Conservation (phyloP, 176 grass and related monocot genomes). For the Triticum turgidum region DNA sequence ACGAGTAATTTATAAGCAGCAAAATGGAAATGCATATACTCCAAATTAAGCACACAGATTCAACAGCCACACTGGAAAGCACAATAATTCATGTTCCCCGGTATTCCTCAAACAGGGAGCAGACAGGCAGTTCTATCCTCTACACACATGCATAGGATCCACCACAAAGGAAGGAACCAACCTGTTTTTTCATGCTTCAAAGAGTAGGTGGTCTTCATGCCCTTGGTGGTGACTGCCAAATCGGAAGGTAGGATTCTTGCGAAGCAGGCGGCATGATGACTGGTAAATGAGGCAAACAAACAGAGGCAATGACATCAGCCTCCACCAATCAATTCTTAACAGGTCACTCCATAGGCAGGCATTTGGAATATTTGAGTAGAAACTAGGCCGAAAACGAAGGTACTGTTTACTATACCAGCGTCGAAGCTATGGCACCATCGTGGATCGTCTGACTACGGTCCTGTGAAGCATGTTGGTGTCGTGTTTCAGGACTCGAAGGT, state of each 20-base stretch:
- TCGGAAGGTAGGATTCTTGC: constrained; percentile 14
- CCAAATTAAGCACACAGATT: background rate
- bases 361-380: background rate
- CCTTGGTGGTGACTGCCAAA: background rate
- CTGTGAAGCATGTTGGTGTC: too few relatives aligned
- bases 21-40: background rate
- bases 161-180: constrained; percentile 16
- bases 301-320: background rate
- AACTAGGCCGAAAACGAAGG: constrained; percentile 12
- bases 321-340: constrained; percentile 11
- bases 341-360: background rate
- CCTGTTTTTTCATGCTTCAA: constrained; percentile 2
- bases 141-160: background rate
- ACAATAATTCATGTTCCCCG: constrained; percentile 7
- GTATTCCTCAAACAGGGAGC: background rate
- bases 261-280: constrained; percentile 12
- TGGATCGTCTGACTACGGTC: too few relatives aligned
- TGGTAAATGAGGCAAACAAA: constrained; percentile 17
- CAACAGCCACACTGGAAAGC: background rate
- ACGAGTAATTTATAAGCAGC: too few relatives aligned
- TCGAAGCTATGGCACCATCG: too few relatives aligned
- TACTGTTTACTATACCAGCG: background rate
- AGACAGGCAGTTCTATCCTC: constrained; percentile 13
- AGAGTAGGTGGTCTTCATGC: background rate
- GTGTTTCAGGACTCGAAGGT: too few relatives aligned